Conservation (phyloP, 495 filamentous ascomycete genomes). For the Astrothelium macrocarpum region DNA sequence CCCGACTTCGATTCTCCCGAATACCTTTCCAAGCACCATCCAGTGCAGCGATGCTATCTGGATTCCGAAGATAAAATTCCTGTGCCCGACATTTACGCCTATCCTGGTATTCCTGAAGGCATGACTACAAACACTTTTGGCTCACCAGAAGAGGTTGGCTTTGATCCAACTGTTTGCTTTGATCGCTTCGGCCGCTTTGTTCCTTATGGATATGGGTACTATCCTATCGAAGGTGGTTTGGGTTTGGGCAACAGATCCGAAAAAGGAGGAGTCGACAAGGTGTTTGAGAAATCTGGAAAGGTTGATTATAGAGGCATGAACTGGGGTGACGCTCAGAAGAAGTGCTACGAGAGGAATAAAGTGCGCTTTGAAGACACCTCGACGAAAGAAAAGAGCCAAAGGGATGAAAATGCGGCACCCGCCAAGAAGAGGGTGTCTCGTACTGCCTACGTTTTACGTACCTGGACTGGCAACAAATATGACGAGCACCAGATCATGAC, state of each 20-base stretch:
- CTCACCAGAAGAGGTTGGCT: conserved; percentile 30
- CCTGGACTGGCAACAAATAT: conserved; percentile 34
- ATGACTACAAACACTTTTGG: conserved; percentile 30
- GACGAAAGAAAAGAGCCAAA: not conserved
- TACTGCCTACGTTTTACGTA: conserved; percentile 33
- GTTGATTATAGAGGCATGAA: conserved; percentile 30
- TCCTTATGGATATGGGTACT: conserved; percentile 35
- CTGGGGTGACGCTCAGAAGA: conserved; percentile 31
- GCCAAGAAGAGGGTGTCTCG: conserved; percentile 28
- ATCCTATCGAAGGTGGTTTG: conserved; percentile 27
- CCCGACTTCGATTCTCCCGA: conserved; percentile 25
- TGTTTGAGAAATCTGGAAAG: conserved; percentile 26
- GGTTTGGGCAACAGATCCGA: conserved; percentile 29
- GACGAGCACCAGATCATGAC: conserved; percentile 32
- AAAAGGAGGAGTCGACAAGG: conserved; percentile 25
- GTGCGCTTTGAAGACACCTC: conserved; percentile 26
- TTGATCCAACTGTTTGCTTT: conserved; percentile 32
- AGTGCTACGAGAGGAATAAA: conserved; percentile 35
- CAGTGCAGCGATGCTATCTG: conserved; percentile 31
- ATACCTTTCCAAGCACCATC: conserved; percentile 24
- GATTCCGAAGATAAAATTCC: conserved; percentile 26
- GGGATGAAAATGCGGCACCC: not conserved
- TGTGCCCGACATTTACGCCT: conserved; percentile 32
- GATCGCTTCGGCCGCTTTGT: conserved; percentile 34
- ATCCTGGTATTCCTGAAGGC: conserved; percentile 35